A percentile compares a stretch with the other conserved stretches of the same genome.
These are phyloP conservation scores for Nadsonia commutata DNA, from an alignment of 1,139 yeast species.

Conservation along the genomic window DNA sequence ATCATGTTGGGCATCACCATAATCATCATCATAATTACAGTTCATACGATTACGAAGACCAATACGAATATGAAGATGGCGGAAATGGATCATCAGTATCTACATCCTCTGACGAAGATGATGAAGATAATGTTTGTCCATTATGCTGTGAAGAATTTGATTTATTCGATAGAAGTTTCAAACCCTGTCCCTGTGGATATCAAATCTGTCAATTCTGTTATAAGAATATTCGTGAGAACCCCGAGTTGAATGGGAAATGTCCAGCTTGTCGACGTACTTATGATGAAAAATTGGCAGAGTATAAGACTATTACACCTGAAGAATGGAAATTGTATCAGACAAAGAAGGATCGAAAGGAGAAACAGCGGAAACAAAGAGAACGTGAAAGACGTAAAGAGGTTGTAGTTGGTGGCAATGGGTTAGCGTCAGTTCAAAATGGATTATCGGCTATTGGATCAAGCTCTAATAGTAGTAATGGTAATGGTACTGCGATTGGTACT, in stretches of 20 bases:
- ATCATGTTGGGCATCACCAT: background rate
- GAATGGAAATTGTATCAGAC: conserved; percentile 58
- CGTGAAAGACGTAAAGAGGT: conserved; percentile 39
- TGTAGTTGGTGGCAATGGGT: background rate
- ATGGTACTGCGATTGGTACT: background rate
- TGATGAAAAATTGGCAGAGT: conserved; percentile 86
- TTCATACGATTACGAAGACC: background rate
- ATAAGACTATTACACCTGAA: conserved; percentile 67
- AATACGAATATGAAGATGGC: background rate
- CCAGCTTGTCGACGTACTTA: conserved; percentile 94
- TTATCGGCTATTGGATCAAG: background rate
- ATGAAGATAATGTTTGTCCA: conserved; percentile 33
- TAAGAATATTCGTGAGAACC: conserved; percentile 88
- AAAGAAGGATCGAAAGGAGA: conserved; percentile 64
- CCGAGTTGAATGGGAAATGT: conserved; percentile 87
- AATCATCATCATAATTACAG: background rate
- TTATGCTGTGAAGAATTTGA: conserved; percentile 96
- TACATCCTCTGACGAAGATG: conserved; percentile 3
- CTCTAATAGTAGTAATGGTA: background rate
- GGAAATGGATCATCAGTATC: background rate
- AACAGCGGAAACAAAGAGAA: conserved; percentile 77
- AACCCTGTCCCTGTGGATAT: conserved; percentile 98
- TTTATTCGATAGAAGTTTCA: conserved; percentile 85
- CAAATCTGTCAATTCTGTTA: conserved; percentile 97
- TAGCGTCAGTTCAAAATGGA: background rate